Conservation (phyloP, 139 green algal species). For the Asterochloris sp. region DNA sequence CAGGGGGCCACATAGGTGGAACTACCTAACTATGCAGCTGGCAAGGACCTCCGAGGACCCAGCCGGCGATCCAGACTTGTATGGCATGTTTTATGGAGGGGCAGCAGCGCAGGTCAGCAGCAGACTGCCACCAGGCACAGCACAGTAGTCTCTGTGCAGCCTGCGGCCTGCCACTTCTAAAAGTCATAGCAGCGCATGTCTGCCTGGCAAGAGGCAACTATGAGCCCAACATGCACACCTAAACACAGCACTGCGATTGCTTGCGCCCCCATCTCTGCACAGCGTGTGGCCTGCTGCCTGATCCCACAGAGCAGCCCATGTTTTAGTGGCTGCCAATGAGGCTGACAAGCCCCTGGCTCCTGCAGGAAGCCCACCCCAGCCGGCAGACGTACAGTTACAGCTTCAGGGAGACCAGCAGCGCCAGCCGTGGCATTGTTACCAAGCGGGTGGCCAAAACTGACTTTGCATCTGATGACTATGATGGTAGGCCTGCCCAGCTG, state of each 20-base stretch:
- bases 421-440: constrained; percentile 12
- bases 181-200: background rate
- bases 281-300: background rate
- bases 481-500: background rate
- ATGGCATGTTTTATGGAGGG: constrained; percentile 24
- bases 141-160: background rate
- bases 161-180: background rate
- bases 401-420: constrained; percentile 33
- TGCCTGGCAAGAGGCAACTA: too few species aligned
- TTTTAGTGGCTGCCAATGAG: background rate
- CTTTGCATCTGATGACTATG: constrained; percentile 9
- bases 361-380: background rate
- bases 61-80: constrained; percentile 42
- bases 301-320: background rate
- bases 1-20: constrained; percentile 21
- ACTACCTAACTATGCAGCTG: constrained; percentile 33
- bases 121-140: background rate
- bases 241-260: background rate
- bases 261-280: background rate
- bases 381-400: constrained; percentile 18
- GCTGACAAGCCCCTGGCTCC: background rate
- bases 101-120: background rate
- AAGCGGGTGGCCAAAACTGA: constrained; percentile 25
- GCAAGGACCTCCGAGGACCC: constrained; percentile 23
- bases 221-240: too few species aligned